These are phyloP conservation scores for Pythium volutum DNA, from an alignment of 352 stramenopile genomes.

Conservation along the genomic window DNA sequence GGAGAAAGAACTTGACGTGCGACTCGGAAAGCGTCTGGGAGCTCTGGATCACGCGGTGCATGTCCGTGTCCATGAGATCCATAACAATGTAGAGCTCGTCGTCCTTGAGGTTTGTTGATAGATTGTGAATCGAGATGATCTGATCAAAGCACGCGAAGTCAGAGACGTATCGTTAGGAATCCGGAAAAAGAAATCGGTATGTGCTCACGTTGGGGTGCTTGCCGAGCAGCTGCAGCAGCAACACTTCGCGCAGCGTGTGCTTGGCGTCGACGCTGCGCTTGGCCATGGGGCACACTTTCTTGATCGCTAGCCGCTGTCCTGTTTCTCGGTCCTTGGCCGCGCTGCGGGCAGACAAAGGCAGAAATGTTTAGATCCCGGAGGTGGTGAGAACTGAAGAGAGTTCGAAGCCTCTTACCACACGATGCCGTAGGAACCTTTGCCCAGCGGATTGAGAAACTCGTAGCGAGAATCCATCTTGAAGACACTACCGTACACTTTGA, in stretches of 20 bases:
- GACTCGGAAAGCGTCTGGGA: slow-evolving; percentile 38
- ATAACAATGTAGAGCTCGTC: slow-evolving; percentile 86
- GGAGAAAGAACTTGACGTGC: slow-evolving; percentile 58
- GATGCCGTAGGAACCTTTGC: slow-evolving; percentile 90
- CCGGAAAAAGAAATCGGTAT: too few species aligned
- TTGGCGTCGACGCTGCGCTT: slow-evolving; percentile 93
- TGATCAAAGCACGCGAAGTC: slow-evolving; percentile 8
- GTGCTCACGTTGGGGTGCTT: slow-evolving; percentile 91
- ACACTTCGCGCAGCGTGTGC: slow-evolving; percentile 92
- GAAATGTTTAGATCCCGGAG: too few species aligned
- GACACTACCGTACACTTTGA: slow-evolving; percentile 80
- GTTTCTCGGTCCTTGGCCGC: too few species aligned
- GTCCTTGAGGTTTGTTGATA: slow-evolving; percentile 80
- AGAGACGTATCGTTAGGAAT: too few species aligned
- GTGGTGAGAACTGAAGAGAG: slow-evolving; percentile 37
- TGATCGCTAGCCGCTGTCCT: too few species aligned
- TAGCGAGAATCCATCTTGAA: slow-evolving; percentile 86
- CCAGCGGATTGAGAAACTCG: slow-evolving; percentile 71
- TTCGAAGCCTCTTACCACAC: too few species aligned
- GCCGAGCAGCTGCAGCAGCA: slow-evolving; percentile 90
- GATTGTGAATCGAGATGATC: slow-evolving; percentile 84
- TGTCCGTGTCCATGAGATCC: slow-evolving; percentile 62
- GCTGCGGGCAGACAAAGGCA: slow-evolving; percentile 30
- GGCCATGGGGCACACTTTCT: slow-evolving; percentile 93
- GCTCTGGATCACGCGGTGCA: slow-evolving; percentile 64